phyloP scores from a whole-genome alignment of 495 filamentous ascomycete genomes.

The Apiosordaria backusii region DNA sequence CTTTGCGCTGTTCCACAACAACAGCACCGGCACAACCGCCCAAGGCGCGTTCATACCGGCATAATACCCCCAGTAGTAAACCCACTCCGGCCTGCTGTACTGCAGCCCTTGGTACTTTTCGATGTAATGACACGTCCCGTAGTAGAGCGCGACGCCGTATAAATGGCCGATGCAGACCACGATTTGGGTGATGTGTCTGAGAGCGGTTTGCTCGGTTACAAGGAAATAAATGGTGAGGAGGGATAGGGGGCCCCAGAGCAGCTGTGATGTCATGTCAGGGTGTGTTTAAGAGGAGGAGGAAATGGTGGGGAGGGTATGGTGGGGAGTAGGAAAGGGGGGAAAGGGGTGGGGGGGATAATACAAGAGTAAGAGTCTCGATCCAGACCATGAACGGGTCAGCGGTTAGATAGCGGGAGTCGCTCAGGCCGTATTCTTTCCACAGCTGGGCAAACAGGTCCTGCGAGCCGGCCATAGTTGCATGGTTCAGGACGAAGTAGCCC shows the following conservation, averaged over 20 bases:
- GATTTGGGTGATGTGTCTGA: slow-evolving; percentile 68
- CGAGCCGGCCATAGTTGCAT: slow-evolving; percentile 41
- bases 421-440: slow-evolving; percentile 86
- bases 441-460: slow-evolving; percentile 65
- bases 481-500: slow-evolving; percentile 73
- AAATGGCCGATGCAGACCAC: slow-evolving; percentile 75
- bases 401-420: slow-evolving; percentile 79
- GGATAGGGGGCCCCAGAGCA: slow-evolving; percentile 77
- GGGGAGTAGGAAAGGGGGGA: background rate
- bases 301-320: background rate
- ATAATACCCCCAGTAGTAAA: slow-evolving; percentile 89
- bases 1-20: slow-evolving; percentile 48
- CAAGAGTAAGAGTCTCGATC: slow-evolving; percentile 78
- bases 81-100: slow-evolving; percentile 71
- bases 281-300: background rate
- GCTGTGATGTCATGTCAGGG: slow-evolving; percentile 19
- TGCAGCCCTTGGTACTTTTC: slow-evolving; percentile 51
- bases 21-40: slow-evolving; percentile 65
- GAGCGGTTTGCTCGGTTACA: slow-evolving; percentile 41
- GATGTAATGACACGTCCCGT: slow-evolving; percentile 72
- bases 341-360: slow-evolving; percentile 36
- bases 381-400: slow-evolving; percentile 76
- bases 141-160: slow-evolving; percentile 84
- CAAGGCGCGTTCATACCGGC: slow-evolving; percentile 83
- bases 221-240: slow-evolving; percentile 62